A percentile compares a stretch with the other conserved stretches of the same genome.
phyloP scores from a whole-genome alignment of 306 rosid species.

The Acmispon strigosus region DNA sequence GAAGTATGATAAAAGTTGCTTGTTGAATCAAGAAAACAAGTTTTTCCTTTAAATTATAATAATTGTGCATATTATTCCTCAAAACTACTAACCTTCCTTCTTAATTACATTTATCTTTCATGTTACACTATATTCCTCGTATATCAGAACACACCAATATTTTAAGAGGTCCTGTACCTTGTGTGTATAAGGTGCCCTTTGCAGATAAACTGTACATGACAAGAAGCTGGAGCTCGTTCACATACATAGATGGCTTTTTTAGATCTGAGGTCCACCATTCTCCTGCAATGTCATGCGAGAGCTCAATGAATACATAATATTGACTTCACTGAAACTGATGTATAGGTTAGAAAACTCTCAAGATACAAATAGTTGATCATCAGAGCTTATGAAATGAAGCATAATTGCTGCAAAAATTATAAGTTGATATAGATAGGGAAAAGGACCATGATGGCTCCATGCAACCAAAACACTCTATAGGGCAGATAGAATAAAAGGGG shows the following conservation, averaged over 20 bases:
- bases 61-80: not conserved
- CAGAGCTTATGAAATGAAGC: not conserved
- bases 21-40: conserved; percentile 3
- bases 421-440: not conserved
- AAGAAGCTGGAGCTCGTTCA: conserved; percentile 54
- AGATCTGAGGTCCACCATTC: conserved; percentile 65
- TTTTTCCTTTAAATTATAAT: not conserved
- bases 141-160: not conserved
- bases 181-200: conserved; percentile 61
- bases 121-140: not conserved
- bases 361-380: not conserved
- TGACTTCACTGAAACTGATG: not conserved
- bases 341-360: not conserved
- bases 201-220: conserved; percentile 77
- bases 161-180: conserved; percentile 42
- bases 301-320: conserved; percentile 3
- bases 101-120: conserved; percentile 5
- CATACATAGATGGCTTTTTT: conserved; percentile 83
- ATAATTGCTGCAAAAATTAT: not conserved
- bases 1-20: not conserved
- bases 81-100: conserved; percentile 3
- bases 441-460: not conserved
- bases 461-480: conserved; percentile 20
- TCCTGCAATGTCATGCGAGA: conserved; percentile 51
- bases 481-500: not conserved